Evolutionary conservation across 2,329 filamentous ascomycete species (phyloP).

Genomic region (Sporothrix euskadiensis): DNA sequence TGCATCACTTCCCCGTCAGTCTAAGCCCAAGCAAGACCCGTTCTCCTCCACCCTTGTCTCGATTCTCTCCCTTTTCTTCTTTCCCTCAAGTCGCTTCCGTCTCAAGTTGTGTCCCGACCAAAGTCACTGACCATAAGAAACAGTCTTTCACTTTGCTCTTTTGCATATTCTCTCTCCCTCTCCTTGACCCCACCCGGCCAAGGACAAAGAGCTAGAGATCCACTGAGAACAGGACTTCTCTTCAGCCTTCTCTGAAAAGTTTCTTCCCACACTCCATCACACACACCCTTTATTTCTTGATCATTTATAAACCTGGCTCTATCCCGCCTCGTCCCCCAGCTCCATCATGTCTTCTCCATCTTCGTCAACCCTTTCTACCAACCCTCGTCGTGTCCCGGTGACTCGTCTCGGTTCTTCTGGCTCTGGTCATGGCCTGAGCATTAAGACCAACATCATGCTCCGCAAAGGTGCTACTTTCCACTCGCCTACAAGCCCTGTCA

Average conservation of each 20-base stretch:
- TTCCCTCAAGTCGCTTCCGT: neutral
- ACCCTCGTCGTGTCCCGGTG: conserved; percentile 47
- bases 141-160: neutral
- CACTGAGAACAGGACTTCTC: conserved; percentile 21
- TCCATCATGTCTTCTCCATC: conserved; percentile 31
- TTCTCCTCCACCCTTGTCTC: neutral
- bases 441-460: conserved; percentile 61
- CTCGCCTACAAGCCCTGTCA: conserved; percentile 49
- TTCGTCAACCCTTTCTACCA: conserved; percentile 38
- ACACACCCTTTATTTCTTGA: neutral
- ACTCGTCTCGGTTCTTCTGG: conserved; percentile 46
- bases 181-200: conserved; percentile 6
- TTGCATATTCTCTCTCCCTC: neutral
- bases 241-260: conserved; percentile 19
- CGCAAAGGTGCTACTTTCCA: conserved; percentile 71
- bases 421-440: conserved; percentile 46
- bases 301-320: conserved; percentile 15
- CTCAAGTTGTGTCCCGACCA: conserved; percentile 9
- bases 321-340: conserved; percentile 10
- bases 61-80: neutral
- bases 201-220: conserved; percentile 1
- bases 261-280: neutral
- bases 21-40: conserved; percentile 12
- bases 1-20: conserved; percentile 20
- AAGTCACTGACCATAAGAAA: conserved; percentile 3